A percentile compares a stretch with the other conserved stretches of the same genome.
These are phyloP conservation scores for Collybiopsis luxurians DNA, from an alignment of 768 basidiomycete genomes.

Conservation along the genomic window DNA sequence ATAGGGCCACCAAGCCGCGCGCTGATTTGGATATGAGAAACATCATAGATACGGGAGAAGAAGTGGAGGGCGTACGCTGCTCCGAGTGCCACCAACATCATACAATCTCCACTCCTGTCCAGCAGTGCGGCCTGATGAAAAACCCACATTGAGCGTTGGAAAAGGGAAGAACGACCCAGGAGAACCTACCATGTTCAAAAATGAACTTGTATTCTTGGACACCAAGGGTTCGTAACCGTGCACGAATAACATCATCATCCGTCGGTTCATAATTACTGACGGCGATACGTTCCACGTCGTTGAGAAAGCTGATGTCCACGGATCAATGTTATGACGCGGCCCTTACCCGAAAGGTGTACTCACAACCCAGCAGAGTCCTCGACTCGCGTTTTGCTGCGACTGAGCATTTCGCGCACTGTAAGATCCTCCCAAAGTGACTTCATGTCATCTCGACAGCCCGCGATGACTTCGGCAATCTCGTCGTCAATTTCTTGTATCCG, in stretches of 20 bases:
- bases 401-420: constrained; percentile 58
- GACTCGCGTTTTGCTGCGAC: constrained; percentile 48
- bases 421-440: constrained; percentile 67
- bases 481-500: constrained; percentile 45
- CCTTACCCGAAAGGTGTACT: constrained; percentile 22
- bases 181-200: constrained; percentile 57
- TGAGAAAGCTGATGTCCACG: constrained; percentile 53
- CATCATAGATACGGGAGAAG: background rate
- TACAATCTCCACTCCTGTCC: constrained; percentile 79
- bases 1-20: constrained; percentile 75
- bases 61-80: constrained; percentile 47
- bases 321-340: background rate
- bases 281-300: constrained; percentile 67
- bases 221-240: constrained; percentile 74
- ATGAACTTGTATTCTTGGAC: constrained; percentile 72
- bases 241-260: constrained; percentile 76
- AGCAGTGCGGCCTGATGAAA: constrained; percentile 45
- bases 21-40: constrained; percentile 33
- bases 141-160: background rate
- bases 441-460: constrained; percentile 63
- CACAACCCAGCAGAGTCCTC: constrained; percentile 78
- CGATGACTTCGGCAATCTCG: constrained; percentile 56
- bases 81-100: constrained; percentile 77
- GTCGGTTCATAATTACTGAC: constrained; percentile 61
- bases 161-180: background rate